phyloP scores from a whole-genome alignment of 2,329 filamentous ascomycete genomes.

The Neodidymelliopsis sp. region DNA sequence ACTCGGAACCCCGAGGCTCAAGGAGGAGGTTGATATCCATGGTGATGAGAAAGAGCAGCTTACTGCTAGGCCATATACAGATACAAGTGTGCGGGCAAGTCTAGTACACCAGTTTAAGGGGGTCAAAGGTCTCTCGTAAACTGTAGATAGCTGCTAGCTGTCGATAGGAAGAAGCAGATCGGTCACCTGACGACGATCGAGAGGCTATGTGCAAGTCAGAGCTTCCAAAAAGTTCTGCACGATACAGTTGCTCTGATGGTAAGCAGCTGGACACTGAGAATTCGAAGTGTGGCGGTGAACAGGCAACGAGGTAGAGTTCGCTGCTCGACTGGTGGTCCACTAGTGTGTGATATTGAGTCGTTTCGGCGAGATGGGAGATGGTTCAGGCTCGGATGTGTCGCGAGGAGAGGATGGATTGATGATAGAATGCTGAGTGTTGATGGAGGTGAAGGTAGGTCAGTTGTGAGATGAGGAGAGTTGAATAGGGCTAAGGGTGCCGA shows the following conservation, averaged over 20 bases:
- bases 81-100: constrained; percentile 1
- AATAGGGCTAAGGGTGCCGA: constrained; percentile 45
- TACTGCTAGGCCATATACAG: constrained; percentile 52
- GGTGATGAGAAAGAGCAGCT: constrained; percentile 65
- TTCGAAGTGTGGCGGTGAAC: constrained; percentile 8
- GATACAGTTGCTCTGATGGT: neutral
- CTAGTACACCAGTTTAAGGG: constrained; percentile 1
- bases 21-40: constrained; percentile 96
- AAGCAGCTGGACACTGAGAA: constrained; percentile 1
- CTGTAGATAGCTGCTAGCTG: neutral
- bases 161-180: neutral
- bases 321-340: constrained; percentile 20
- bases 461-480: constrained; percentile 39
- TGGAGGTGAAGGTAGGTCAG: constrained; percentile 32
- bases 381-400: constrained; percentile 11
- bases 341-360: constrained; percentile 19
- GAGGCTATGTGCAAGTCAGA: neutral
- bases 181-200: constrained; percentile 5
- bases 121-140: neutral
- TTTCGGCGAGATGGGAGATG: constrained; percentile 20
- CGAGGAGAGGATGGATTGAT: constrained; percentile 14
- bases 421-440: constrained; percentile 30
- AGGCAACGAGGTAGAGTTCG: constrained; percentile 8
- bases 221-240: neutral
- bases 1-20: constrained; percentile 78